Evolutionary conservation across 192 early-diverging fungal species (phyloP).

Genomic region (Podila clonocystis): DNA sequence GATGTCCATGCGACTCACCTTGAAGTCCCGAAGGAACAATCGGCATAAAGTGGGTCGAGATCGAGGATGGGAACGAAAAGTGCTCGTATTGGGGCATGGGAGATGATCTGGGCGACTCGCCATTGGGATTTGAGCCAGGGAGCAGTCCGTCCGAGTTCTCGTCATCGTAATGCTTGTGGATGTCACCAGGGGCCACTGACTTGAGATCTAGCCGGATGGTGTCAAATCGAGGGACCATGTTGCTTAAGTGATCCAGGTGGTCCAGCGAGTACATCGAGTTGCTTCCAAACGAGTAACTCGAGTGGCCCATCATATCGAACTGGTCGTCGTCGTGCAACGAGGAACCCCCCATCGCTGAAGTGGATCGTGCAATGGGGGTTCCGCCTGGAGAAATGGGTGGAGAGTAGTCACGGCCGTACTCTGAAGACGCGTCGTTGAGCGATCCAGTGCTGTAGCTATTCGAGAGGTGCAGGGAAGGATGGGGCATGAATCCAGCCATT

Average conservation of each 20-base stretch:
- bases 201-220: conserved; percentile 47
- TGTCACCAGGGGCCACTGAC: conserved; percentile 39
- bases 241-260: conserved; percentile 37
- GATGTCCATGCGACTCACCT: not conserved
- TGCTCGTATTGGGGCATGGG: conserved; percentile 48
- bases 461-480: conserved; percentile 31
- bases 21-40: conserved; percentile 24
- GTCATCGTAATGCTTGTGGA: conserved; percentile 37
- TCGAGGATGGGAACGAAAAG: conserved; percentile 43
- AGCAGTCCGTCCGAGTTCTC: conserved; percentile 10
- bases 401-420: conserved; percentile 42
- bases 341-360: conserved; percentile 26
- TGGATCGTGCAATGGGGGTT: conserved; percentile 16
- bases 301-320: conserved; percentile 46
- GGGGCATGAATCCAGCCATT: conserved; percentile 36
- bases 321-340: conserved; percentile 47
- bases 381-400: conserved; percentile 38
- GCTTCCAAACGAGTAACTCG: conserved; percentile 33
- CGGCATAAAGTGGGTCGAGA: conserved; percentile 40
- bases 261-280: conserved; percentile 45
- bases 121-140: conserved; percentile 37
- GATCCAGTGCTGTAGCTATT: conserved; percentile 27
- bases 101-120: conserved; percentile 41
- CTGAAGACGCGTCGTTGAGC: conserved; percentile 23
- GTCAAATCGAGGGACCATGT: conserved; percentile 38